phyloP scores from a whole-genome alignment of 2,329 filamentous ascomycete species.

The Aspergillus persii region DNA sequence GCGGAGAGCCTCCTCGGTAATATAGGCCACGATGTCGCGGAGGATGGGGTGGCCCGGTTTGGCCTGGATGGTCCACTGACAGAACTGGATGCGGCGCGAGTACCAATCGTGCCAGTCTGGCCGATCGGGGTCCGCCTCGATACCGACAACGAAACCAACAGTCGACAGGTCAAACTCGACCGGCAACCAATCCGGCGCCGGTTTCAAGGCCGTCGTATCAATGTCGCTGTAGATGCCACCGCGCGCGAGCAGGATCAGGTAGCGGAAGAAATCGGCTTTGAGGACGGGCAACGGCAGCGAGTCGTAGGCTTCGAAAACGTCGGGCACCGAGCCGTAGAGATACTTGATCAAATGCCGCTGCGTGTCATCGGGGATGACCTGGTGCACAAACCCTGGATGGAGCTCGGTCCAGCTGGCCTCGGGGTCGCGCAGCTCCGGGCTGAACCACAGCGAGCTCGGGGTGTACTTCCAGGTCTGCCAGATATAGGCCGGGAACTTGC shows the following conservation, averaged over 20 bases:
- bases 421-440: conserved; percentile 69
- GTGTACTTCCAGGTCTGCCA: conserved; percentile 99
- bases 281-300: conserved; percentile 71
- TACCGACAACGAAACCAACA: conserved; percentile 86
- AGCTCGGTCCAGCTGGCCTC: conserved; percentile 86
- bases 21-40: conserved; percentile 79
- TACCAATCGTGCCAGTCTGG: conserved; percentile 95
- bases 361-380: conserved; percentile 91
- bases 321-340: conserved; percentile 78
- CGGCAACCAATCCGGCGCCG: conserved; percentile 85
- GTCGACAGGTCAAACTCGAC: conserved; percentile 69
- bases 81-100: conserved; percentile 93
- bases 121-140: conserved; percentile 93
- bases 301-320: conserved; percentile 74
- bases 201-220: conserved; percentile 81
- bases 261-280: conserved; percentile 76
- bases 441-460: conserved; percentile 73
- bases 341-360: conserved; percentile 78
- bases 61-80: conserved; percentile 97
- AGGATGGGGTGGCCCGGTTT: conserved; percentile 93
- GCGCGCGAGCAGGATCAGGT: conserved; percentile 71
- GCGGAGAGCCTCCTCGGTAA: conserved; percentile 76
- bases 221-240: conserved; percentile 89
- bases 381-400: conserved; percentile 90
- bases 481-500: conserved; percentile 93